Evolutionary conservation across 2,329 filamentous ascomycete species (phyloP).

Genomic region (Orbilia blumenaviensis): DNA sequence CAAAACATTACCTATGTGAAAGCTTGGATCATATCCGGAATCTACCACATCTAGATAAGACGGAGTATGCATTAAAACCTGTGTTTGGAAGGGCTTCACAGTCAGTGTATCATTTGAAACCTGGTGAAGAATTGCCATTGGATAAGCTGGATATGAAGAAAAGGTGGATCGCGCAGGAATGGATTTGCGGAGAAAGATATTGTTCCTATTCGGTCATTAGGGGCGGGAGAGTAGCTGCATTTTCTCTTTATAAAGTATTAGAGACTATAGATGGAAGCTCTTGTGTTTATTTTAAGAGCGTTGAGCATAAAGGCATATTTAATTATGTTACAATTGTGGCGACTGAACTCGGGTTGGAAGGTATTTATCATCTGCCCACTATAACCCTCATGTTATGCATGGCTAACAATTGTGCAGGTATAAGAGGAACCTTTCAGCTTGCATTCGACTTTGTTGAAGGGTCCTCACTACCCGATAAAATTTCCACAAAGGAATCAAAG

Average conservation of each 20-base stretch:
- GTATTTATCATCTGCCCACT: background rate
- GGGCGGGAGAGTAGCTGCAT: constrained; percentile 56
- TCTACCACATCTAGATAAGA: constrained; percentile 38
- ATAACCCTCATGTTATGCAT: background rate
- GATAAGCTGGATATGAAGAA: constrained; percentile 45
- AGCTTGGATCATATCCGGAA: constrained; percentile 54
- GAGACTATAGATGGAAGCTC: constrained; percentile 59
- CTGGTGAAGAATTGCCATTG: constrained; percentile 23
- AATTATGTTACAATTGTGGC: constrained; percentile 57
- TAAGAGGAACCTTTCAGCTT: constrained; percentile 54
- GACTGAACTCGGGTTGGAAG: constrained; percentile 28
- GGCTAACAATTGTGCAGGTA: background rate
- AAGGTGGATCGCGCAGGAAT: constrained; percentile 59
- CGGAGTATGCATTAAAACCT: constrained; percentile 59
- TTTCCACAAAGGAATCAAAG: background rate
- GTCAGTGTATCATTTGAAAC: constrained; percentile 55
- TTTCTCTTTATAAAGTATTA: constrained; percentile 58
- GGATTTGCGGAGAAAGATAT: constrained; percentile 58
- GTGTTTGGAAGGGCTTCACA: constrained; percentile 58
- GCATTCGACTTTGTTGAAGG: constrained; percentile 59
- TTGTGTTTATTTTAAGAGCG: constrained; percentile 58
- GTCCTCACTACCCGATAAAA: background rate
- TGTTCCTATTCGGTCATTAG: constrained; percentile 59
- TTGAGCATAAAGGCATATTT: constrained; percentile 56
- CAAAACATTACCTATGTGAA: constrained; percentile 57